Percentiles rank a stretch among this genome's conserved stretches.
phyloP scores from a whole-genome alignment of 306 rosid genomes.

The Aeschynomene evenia region DNA sequence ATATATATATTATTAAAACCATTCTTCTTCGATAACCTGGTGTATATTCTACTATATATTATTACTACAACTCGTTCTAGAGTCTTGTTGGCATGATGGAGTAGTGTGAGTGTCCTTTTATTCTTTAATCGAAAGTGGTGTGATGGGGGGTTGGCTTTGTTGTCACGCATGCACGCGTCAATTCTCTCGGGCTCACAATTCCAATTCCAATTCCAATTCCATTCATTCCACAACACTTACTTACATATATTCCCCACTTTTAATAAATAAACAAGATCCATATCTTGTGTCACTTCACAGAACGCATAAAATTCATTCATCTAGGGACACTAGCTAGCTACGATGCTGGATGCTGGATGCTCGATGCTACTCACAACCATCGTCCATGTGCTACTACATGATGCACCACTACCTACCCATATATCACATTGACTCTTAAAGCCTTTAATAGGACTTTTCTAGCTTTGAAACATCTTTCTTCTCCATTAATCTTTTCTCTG shows the following conservation, averaged over 20 bases:
- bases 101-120: conserved; percentile 25
- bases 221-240: too few relatives aligned
- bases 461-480: background rate
- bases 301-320: conserved; percentile 25
- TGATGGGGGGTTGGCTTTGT: conserved; percentile 45
- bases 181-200: conserved; percentile 7
- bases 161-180: conserved; percentile 43
- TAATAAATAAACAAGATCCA: conserved; percentile 18
- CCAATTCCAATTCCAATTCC: too few relatives aligned
- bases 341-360: too few relatives aligned
- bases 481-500: background rate
- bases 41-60: background rate
- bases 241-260: background rate
- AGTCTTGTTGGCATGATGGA: background rate
- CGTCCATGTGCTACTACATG: conserved; percentile 28
- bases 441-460: background rate
- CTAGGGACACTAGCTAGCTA: background rate
- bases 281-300: conserved; percentile 29
- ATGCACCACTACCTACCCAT: too few relatives aligned
- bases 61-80: too few relatives aligned
- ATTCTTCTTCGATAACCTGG: conserved; percentile 10
- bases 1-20: too few relatives aligned
- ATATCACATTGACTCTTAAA: conserved; percentile 24
- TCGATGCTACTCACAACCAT: conserved; percentile 19
- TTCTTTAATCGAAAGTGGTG: conserved; percentile 32